Evolutionary conservation across 495 filamentous ascomycete genomes (phyloP), one percentile per base, ranked within the genome.

Genomic region (Polyplosphaeria fusca): DNA sequence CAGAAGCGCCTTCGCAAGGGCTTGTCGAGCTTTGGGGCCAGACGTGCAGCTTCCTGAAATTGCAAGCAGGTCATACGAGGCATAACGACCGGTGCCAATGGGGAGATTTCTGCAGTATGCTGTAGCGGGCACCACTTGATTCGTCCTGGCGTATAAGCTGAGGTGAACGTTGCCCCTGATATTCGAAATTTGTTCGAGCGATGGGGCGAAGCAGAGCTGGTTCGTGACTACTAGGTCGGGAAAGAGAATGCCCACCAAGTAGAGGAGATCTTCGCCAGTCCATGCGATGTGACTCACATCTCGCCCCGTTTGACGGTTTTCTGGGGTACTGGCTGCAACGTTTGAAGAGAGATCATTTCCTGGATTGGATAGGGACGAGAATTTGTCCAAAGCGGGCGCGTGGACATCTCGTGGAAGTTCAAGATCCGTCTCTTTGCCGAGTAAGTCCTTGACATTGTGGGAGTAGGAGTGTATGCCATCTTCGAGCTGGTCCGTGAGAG

Each of bases 231-330:
- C n/a, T 14, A 23, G 42, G 38, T 42, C 44, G 16, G 57, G 42
- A 18, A 41, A 54, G 30, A 60, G 47, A 19, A 54, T 39, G 48
- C 49, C 40, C 7, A 60, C 32, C 3, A 54, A 27, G 50, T 59
- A 51, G 47, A n/a, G n/a, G n/a, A n/a, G n/a, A n/a, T n/a, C n/a
- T n/a, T n/a, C n/a, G n/a, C n/a, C n/a, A n/a, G n/a, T n/a, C n/a
- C n/a, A n/a, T n/a, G n/a, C n/a, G n/a, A n/a, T n/a, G n/a, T n/a
- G n/a, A n/a, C n/a, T n/a, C n/a, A n/a, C n/a, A n/a, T n/a, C n/a
- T n/a, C n/a, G n/a, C n/a, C n/a, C n/a, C n/a, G n/a, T n/a, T n/a
- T n/a, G n/a, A n/a, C n/a, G n/a, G n/a, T n/a, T n/a, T n/a, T n/a
- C n/a, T n/a, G n/a, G n/a, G n/a, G n/a, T n/a, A n/a, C n/a, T n/a